Conservation (phyloP, 805 yeast genomes). For the Middelhovenomyces tepae region DNA sequence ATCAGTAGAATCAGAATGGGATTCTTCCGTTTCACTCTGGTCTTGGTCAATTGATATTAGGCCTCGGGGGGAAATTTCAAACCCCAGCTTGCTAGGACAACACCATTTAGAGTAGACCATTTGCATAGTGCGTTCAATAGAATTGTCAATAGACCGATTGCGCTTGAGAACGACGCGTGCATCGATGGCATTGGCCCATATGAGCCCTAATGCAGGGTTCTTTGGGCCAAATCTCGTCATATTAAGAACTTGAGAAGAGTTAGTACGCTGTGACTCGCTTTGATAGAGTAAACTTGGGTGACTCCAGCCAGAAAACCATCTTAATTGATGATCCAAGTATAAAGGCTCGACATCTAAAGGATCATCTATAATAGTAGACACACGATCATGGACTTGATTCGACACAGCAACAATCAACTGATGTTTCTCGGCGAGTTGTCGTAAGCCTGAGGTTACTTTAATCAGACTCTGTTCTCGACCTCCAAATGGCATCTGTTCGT, state of each 20-base stretch:
- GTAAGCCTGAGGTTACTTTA: constrained; percentile 39
- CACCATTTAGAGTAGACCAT: constrained; percentile 35
- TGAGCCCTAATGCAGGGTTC: constrained; percentile 47
- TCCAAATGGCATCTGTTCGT: constrained; percentile 36
- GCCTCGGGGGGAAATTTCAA: no score
- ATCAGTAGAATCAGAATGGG: no score
- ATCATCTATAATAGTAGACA: constrained; percentile 24
- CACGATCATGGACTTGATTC: constrained; percentile 70
- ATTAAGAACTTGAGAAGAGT: constrained; percentile 19
- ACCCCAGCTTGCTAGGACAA: constrained; percentile 17
- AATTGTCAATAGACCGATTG: constrained; percentile 12
- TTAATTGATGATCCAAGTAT: constrained; percentile 54
- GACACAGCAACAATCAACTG: constrained; percentile 58
- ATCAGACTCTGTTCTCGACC: constrained; percentile 26
- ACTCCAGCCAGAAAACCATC: constrained; percentile 74
- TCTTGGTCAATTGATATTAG: no score
- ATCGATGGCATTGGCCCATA: constrained; percentile 46
- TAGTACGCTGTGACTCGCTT: not conserved
- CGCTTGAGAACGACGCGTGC: constrained; percentile 35
- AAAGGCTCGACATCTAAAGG: constrained; percentile 28
- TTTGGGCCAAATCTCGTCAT: constrained; percentile 13
- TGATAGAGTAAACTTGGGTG: constrained; percentile 20
- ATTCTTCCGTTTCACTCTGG: no score
- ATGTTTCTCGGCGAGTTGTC: constrained; percentile 38
- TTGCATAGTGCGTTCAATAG: constrained; percentile 28